phyloP scores from a whole-genome alignment of 2,329 filamentous ascomycete genomes.

The Sporothrix phasma region DNA sequence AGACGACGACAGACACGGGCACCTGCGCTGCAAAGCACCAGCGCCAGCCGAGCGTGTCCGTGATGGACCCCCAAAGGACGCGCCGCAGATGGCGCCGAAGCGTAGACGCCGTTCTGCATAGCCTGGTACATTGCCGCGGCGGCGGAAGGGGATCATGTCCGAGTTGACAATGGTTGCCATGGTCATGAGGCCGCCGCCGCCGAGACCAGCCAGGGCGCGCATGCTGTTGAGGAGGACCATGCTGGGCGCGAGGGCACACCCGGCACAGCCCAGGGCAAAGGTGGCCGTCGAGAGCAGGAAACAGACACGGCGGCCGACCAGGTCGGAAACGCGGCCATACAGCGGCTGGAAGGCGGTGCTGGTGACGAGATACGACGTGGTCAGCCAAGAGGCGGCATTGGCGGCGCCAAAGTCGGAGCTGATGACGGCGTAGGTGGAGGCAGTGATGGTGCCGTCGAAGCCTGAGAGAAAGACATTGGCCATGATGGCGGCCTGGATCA shows the following conservation, averaged over 20 bases:
- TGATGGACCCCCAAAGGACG: constrained; percentile 57
- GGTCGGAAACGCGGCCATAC: constrained; percentile 37
- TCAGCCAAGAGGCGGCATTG: constrained; percentile 46
- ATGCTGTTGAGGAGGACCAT: constrained; percentile 37
- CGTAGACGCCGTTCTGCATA: constrained; percentile 60
- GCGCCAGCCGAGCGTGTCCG: constrained; percentile 57
- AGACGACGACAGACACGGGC: constrained; percentile 44
- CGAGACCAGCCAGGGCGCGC: constrained; percentile 45
- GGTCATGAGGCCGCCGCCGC: constrained; percentile 64
- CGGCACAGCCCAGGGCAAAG: constrained; percentile 33
- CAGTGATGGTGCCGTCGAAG: constrained; percentile 65
- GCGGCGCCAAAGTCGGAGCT: constrained; percentile 35
- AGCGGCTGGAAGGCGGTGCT: constrained; percentile 66
- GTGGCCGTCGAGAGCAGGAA: constrained; percentile 47
- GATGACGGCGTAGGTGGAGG: constrained; percentile 59
- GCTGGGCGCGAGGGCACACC: constrained; percentile 46
- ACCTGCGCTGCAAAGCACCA: constrained; percentile 57
- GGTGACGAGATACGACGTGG: constrained; percentile 58
- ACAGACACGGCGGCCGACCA: constrained; percentile 58
- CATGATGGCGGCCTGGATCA: constrained; percentile 53
- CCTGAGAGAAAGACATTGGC: constrained; percentile 55
- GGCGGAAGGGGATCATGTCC: constrained; percentile 59
- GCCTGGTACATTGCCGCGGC: constrained; percentile 68
- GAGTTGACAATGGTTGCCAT: constrained; percentile 62
- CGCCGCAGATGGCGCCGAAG: constrained; percentile 55